Evolutionary conservation across 495 filamentous ascomycete genomes (phyloP).

Genomic region (Xylaria flabelliformis): DNA sequence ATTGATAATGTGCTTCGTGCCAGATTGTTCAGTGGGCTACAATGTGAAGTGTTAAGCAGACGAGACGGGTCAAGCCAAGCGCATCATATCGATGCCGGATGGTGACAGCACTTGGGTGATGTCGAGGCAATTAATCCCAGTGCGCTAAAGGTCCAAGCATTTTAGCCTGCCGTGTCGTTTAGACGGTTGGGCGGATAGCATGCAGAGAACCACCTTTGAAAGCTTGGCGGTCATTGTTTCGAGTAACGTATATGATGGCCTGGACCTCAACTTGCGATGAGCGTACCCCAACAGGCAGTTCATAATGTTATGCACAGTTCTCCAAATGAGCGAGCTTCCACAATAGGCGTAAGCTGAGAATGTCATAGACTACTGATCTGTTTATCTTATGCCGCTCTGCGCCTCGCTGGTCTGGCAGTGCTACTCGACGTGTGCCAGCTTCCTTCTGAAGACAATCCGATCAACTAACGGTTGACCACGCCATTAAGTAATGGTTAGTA

Average conservation of each 20-base stretch:
- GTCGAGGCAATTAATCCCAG: slow-evolving; percentile 22
- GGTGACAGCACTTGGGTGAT: slow-evolving; percentile 9
- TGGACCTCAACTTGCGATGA: slow-evolving; percentile 20
- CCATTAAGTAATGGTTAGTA: neutral
- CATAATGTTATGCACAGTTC: neutral
- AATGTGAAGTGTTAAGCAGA: neutral
- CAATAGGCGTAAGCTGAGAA: slow-evolving; percentile 6
- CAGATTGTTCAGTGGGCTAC: neutral
- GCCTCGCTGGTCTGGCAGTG: neutral
- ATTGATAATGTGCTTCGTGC: neutral
- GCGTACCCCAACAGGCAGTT: slow-evolving; percentile 19
- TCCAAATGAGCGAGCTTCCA: slow-evolving; percentile 12
- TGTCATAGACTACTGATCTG: neutral
- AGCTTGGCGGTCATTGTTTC: neutral
- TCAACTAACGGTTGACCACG: neutral
- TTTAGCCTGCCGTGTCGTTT: slow-evolving; percentile 36
- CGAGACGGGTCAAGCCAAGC: neutral
- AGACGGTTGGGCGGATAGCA: neutral
- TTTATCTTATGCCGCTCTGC: neutral
- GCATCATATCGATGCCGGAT: slow-evolving; percentile 7
- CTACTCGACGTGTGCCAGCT: slow-evolving; percentile 6
- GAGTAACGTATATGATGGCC: neutral
- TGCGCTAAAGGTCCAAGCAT: slow-evolving; percentile 24
- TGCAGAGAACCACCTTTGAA: neutral
- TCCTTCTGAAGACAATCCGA: neutral